Conservation (phyloP, 2,329 filamentous ascomycete genomes). For the Corniculantispora saksenae region DNA sequence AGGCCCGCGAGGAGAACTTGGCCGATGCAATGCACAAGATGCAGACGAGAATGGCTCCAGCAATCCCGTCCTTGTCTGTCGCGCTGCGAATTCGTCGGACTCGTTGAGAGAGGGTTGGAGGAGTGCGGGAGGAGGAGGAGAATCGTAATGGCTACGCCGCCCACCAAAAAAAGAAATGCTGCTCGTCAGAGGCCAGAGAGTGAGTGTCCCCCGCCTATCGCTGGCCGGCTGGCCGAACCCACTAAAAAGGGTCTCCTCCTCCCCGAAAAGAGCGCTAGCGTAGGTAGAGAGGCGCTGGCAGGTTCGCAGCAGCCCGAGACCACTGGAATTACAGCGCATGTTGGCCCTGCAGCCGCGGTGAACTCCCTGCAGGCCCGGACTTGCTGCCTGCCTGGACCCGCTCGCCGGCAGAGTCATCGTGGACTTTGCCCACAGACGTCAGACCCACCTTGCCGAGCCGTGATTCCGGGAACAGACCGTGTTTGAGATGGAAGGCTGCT, state of each 20-base stretch:
- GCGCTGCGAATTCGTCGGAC: background rate
- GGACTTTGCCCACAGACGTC: background rate
- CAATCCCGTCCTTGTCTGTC: background rate
- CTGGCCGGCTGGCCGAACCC: too few species aligned
- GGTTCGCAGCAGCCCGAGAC: background rate
- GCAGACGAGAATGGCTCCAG: conserved; percentile 5
- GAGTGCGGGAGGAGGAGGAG: background rate
- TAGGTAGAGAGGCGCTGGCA: too few species aligned
- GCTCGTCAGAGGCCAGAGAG: too few species aligned
- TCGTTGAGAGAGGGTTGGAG: background rate
- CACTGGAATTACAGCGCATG: background rate
- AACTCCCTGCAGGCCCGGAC: background rate
- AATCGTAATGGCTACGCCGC: background rate
- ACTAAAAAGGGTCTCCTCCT: too few species aligned
- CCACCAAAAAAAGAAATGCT: background rate
- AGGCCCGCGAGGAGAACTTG: background rate
- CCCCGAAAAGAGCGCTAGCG: too few species aligned
- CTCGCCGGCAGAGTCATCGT: conserved; percentile 17
- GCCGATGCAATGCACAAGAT: background rate
- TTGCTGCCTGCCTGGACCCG: conserved; percentile 4
- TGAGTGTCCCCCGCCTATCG: too few species aligned
- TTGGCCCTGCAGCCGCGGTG: background rate
- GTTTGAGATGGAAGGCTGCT: too few species aligned
- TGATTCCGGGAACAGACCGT: background rate
- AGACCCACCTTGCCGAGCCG: background rate